Percentiles rank a stretch among this genome's conserved stretches.
Conservation (phyloP, 2,329 filamentous ascomycete genomes). For the Aspergillus glaucus region DNA sequence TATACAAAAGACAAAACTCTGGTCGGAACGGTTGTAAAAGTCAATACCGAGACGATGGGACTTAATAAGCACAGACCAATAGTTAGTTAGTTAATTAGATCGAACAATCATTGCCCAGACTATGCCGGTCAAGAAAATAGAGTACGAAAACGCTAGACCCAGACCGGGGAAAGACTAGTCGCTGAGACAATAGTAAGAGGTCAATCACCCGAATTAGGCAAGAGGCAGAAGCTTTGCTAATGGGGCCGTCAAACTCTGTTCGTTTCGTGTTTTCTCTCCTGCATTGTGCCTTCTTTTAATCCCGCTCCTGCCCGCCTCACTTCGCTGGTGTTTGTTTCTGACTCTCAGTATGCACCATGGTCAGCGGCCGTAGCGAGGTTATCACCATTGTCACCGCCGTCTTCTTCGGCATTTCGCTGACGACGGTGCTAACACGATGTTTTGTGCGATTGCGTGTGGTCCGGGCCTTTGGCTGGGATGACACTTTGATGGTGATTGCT, state of each 20-base stretch:
- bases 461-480: constrained; percentile 33
- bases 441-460: constrained; percentile 38
- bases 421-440: constrained; percentile 32
- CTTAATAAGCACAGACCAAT: background rate
- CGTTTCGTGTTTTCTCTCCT: background rate
- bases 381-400: constrained; percentile 22
- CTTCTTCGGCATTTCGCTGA: constrained; percentile 36
- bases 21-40: background rate
- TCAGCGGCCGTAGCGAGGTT: constrained; percentile 1
- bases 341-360: constrained; percentile 1
- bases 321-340: background rate
- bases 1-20: background rate
- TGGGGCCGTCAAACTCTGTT: background rate
- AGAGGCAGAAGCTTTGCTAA: background rate
- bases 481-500: constrained; percentile 25
- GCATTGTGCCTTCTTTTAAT: background rate
- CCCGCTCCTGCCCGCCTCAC: background rate
- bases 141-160: background rate
- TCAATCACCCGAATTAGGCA: background rate
- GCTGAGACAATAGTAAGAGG: background rate
- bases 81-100: too few relatives aligned
- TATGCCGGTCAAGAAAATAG: background rate
- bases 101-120: background rate
- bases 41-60: background rate
- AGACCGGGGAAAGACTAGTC: background rate